Conservation (phyloP, 2,329 filamentous ascomycete species). For the Sordariomycetes sp. region DNA sequence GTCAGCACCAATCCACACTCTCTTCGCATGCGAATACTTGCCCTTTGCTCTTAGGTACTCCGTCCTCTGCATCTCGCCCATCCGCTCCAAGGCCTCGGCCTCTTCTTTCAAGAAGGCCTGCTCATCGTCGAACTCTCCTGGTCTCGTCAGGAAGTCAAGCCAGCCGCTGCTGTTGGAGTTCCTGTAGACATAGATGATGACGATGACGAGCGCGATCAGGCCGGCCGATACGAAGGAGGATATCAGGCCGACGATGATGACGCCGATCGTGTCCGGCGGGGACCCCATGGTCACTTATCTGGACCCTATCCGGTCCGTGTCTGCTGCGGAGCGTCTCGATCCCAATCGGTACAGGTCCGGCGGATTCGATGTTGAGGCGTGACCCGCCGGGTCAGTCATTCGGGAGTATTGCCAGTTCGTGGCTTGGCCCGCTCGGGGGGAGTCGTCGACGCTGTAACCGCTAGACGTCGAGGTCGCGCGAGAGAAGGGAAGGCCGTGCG, state of each 20-base stretch:
- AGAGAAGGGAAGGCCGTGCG: background rate
- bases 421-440: background rate
- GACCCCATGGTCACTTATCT: conserved; percentile 4
- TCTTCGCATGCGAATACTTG: conserved; percentile 30
- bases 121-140: conserved; percentile 96
- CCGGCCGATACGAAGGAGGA: conserved; percentile 80
- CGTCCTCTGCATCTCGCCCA: conserved; percentile 84
- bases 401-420: background rate
- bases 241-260: conserved; percentile 70
- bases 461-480: background rate
- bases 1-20: conserved; percentile 8
- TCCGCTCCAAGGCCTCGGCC: conserved; percentile 84
- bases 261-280: conserved; percentile 7
- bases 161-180: conserved; percentile 6
- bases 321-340: background rate
- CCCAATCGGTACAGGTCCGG: background rate
- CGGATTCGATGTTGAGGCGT: background rate
- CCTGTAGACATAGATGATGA: conserved; percentile 62
- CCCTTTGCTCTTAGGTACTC: conserved; percentile 95
- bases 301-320: background rate
- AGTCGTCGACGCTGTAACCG: background rate
- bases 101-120: conserved; percentile 90
- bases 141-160: conserved; percentile 82
- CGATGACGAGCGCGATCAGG: conserved; percentile 49
- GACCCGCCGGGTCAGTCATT: background rate